Conservation (phyloP, 306 rosid genomes). For the Begonia loranthoides region DNA sequence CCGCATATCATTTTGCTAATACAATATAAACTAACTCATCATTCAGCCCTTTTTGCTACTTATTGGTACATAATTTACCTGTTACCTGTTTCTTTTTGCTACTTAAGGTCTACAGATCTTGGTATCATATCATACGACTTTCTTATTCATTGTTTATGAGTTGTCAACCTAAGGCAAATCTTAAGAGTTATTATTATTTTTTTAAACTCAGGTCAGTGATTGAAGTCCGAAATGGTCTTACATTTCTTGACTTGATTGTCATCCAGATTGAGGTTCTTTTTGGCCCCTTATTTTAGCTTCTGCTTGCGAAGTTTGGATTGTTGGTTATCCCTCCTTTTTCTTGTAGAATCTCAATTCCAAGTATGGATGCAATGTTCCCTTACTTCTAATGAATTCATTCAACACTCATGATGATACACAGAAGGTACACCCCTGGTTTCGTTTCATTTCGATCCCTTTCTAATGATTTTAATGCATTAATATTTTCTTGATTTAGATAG, state of each 20-base stretch:
- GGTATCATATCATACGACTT: too few relatives aligned
- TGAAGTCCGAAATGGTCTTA: conserved; percentile 92
- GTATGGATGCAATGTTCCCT: conserved; percentile 84
- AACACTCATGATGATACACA: conserved; percentile 91
- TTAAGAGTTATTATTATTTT: not conserved
- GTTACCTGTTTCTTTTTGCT: too few relatives aligned
- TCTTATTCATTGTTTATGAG: too few relatives aligned
- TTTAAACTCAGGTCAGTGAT: conserved; percentile 70
- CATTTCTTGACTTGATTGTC: conserved; percentile 93
- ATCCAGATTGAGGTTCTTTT: conserved; percentile 72
- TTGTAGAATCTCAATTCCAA: conserved; percentile 68
- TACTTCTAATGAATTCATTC: conserved; percentile 98
- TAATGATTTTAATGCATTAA: conserved; percentile 13
- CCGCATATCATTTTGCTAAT: too few relatives aligned
- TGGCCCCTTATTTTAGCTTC: conserved; percentile 1
- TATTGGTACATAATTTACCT: too few relatives aligned
- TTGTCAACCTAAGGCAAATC: too few relatives aligned
- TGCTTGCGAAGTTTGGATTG: not conserved
- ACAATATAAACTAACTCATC: too few relatives aligned
- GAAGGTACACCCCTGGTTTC: conserved; percentile 33
- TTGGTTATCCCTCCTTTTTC: not conserved
- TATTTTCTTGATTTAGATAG: conserved; percentile 36
- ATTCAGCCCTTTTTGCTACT: too few relatives aligned
- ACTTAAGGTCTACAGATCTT: too few relatives aligned
- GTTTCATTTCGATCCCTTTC: conserved; percentile 3